Conservation (phyloP, 2,329 filamentous ascomycete genomes). For the Fusarium falciforme region DNA sequence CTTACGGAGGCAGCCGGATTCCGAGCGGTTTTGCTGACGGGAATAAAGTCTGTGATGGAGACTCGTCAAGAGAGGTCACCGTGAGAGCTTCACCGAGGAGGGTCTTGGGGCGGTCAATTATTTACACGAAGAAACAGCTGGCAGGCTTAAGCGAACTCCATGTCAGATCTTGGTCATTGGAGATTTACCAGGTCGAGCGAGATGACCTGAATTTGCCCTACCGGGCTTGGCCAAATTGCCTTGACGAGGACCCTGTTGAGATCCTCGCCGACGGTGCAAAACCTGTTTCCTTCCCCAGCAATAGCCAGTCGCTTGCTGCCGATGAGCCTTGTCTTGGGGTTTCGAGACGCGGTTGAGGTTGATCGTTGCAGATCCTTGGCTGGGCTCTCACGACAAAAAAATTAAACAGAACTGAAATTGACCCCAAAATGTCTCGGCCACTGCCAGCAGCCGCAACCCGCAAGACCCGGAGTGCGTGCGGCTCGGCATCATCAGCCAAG, state of each 20-base stretch:
- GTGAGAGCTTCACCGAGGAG: constrained; percentile 1
- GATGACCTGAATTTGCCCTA: background rate
- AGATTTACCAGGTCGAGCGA: background rate
- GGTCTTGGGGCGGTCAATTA: background rate
- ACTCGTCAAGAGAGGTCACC: background rate
- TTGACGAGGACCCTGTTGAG: background rate
- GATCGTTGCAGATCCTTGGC: constrained; percentile 1
- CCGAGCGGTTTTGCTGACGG: background rate
- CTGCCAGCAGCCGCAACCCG: background rate
- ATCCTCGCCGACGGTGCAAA: background rate
- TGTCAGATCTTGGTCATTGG: background rate
- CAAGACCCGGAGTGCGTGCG: background rate
- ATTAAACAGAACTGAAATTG: background rate
- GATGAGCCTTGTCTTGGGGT: background rate
- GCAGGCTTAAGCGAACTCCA: background rate
- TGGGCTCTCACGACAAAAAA: background rate
- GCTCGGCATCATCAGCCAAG: constrained; percentile 5
- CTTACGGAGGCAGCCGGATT: background rate
- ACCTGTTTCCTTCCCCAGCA: background rate
- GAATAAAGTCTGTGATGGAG: background rate
- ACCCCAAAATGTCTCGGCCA: background rate
- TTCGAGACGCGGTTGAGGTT: background rate
- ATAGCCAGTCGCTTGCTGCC: background rate
- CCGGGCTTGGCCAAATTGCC: background rate
- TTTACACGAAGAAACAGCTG: background rate